Base-by-base conservation (phyloP, 192 early-diverging fungal genomes). In the Paraglomus brasilianum region DNA sequence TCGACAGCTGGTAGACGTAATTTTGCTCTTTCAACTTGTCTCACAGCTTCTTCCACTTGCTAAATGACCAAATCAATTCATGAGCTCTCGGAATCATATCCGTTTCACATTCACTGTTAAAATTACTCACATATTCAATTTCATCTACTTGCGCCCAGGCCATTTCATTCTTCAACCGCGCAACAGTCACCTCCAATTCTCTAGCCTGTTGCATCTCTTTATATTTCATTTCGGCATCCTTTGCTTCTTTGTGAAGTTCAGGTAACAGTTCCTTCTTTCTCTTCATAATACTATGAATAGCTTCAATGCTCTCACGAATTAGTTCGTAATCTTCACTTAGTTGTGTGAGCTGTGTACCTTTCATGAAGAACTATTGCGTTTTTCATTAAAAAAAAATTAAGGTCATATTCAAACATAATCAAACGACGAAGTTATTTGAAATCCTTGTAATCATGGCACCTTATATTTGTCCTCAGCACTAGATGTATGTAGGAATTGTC, bases 381-480 rank as follows among this genome's bases (percentile, higher is more conserved):
- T n/a, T n/a, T n/a, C n/a, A n/a, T n/a, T n/a, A n/a, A n/a, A n/a
- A n/a, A n/a, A n/a, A n/a, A n/a, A n/a, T n/a, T n/a, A n/a, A n/a
- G n/a, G n/a, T n/a, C n/a, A n/a, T n/a, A n/a, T n/a, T 30, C n/a
- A 62, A 46, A 21, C 13, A 57, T 49, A 17, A 41, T 69, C 21
- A 50, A 21, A 21, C 1, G 15, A 19, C 13, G 43, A 11, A 21
- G 17, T 42, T 14, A 74, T 44, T 36, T 38, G n/a, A n/a, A n/a
- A n/a, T n/a, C n/a, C n/a, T n/a, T n/a, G n/a, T n/a, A n/a, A n/a
- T n/a, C n/a, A 15, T 7, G 41, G 22, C 68, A 86, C 84, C 59
- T 83, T 88, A 82, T 97, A 98, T 81, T 95, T 97, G 41, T 95
- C 93, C 59, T 89, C 80, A 1, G 92, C 71, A 14, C 89, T 89